Evolutionary conservation across 495 filamentous ascomycete genomes (phyloP), one percentile per base, ranked within the genome.

Genomic region (Aspergillus sclerotiicarbonarius): DNA sequence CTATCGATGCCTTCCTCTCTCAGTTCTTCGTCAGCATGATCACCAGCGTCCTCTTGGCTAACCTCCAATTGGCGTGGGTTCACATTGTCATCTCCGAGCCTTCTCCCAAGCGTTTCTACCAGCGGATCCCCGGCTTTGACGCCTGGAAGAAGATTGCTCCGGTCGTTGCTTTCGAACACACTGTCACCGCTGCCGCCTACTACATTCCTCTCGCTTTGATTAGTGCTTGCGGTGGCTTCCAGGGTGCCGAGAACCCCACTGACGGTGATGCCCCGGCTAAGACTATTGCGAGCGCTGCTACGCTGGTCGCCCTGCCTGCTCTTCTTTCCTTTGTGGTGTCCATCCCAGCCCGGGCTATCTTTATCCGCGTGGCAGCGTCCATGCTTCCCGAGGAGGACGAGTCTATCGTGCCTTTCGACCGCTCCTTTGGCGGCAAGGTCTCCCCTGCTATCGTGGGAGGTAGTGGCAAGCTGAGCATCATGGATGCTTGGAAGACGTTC

Each of bases 331-430:
- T 84, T 44, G 65, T 85, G 32, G 66, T 89, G 47, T 67, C 80
- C 46, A 70, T 91, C 57, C 89, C 89, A 6, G 84, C 83, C 12
- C 71, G 70, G 8, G 86, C 87, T 13, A 82, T 82, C 30, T 80
- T 87, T 39, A 75, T 83, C 58, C 87, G 89, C 54, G 82, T 91
- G 20, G 86, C 90, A 46, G 88, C 89, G 15, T 87, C 85, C 4
- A 80, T 89, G 67, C 81, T 91, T 0, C 77, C 86, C 0, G 86
- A 90, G 55, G 78, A 82, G 25, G 73, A 89, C 47, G 85, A 91
- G 68, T 79, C 84, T 4, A 89, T 92, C 57, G 85, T 91, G 46
- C 83, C 85, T n/a, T 90, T 91, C 53, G 89, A 91, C 72, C 82
- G 86, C 49, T 82, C 78, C 47, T 90, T 90, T 58, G 83, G 78